These are phyloP conservation scores for Castanopsis chinensis DNA, from an alignment of 306 rosid genomes.

Conservation along the genomic window DNA sequence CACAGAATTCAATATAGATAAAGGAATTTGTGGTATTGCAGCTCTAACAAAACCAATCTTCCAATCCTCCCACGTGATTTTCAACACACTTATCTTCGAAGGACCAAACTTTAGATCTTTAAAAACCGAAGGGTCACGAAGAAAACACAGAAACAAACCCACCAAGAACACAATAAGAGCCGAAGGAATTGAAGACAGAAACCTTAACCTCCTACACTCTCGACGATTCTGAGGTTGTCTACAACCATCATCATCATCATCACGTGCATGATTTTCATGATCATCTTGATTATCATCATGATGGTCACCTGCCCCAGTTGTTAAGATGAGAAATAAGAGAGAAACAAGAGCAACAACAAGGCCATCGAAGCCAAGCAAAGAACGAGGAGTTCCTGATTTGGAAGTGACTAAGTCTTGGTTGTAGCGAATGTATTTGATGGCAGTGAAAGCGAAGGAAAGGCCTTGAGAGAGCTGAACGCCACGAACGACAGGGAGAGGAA, in stretches of 20 bases:
- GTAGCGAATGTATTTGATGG: conserved; percentile 68
- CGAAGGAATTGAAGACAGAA: conserved; percentile 50
- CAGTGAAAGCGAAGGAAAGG: conserved; percentile 69
- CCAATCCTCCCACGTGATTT: conserved; percentile 68
- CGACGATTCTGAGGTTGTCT: background rate
- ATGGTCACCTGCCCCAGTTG: conserved; percentile 65
- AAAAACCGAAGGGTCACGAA: conserved; percentile 57
- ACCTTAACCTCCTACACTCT: conserved; percentile 18
- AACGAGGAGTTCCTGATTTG: conserved; percentile 44
- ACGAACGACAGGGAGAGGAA: conserved; percentile 85
- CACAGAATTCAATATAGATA: conserved; percentile 67
- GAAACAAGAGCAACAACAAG: conserved; percentile 46
- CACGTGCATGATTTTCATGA: background rate
- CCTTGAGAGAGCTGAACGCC: conserved; percentile 91
- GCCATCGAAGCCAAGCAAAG: conserved; percentile 71
- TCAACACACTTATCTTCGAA: conserved; percentile 32
- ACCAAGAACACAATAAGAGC: conserved; percentile 63
- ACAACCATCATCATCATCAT: background rate
- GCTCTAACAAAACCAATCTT: conserved; percentile 63
- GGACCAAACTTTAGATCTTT: conserved; percentile 54
- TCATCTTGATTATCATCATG: too few species aligned
- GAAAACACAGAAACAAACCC: conserved; percentile 52
- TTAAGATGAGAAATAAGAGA: conserved; percentile 48
- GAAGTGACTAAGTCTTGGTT: conserved; percentile 51
- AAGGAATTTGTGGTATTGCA: conserved; percentile 76